Evolutionary conservation across 805 yeast species (phyloP).

Genomic region (Candida namnaoensis): DNA sequence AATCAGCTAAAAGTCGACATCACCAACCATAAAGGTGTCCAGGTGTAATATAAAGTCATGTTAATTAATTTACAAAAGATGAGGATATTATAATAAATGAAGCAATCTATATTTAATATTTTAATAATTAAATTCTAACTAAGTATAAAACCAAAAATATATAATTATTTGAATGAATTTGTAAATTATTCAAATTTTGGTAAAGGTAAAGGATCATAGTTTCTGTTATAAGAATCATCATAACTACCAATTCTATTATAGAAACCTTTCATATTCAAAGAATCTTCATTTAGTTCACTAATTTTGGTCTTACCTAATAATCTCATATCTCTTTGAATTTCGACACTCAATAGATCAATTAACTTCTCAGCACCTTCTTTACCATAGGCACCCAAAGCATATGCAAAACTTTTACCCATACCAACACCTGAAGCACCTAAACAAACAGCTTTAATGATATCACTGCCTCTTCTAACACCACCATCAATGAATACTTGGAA

Average conservation of each 20-base stretch:
- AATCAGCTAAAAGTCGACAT: too few species aligned
- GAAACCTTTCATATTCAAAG: background rate
- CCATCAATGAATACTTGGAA: constrained; percentile 62
- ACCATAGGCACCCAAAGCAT: constrained; percentile 70
- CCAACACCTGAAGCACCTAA: constrained; percentile 67
- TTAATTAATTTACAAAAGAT: too few species aligned
- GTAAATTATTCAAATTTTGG: background rate
- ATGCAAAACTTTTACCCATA: constrained; percentile 60
- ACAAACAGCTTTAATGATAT: constrained; percentile 61
- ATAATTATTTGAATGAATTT: too few species aligned
- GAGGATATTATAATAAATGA: too few species aligned
- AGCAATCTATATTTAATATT: too few species aligned
- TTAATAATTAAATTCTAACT: too few species aligned
- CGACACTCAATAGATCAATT: constrained; percentile 50
- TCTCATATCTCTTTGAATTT: constrained; percentile 58
- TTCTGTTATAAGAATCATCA: background rate
- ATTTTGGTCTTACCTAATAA: constrained; percentile 50
- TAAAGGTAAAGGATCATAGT: background rate
- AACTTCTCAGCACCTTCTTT: constrained; percentile 59
- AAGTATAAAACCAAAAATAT: too few species aligned
- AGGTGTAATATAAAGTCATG: too few species aligned
- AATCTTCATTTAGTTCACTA: constrained; percentile 32
- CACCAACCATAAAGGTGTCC: too few species aligned
- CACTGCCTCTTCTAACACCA: constrained; percentile 64
- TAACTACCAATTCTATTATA: background rate